These are phyloP conservation scores for Achaetomium macrosporum DNA, from an alignment of 2,329 filamentous ascomycete genomes.

Conservation along the genomic window DNA sequence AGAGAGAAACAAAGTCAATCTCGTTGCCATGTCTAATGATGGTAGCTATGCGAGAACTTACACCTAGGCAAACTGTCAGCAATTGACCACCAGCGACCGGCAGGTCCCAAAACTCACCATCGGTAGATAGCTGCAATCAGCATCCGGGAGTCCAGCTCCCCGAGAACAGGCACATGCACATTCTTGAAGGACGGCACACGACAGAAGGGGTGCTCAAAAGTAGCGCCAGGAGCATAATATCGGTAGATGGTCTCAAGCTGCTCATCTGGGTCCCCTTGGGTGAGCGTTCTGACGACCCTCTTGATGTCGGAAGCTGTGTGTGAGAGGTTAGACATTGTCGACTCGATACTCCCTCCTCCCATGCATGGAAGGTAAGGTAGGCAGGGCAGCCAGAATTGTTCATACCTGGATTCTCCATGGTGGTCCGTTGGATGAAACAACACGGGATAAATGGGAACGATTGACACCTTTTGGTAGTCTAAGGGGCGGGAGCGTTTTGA, in stretches of 20 bases:
- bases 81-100: no score
- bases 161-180: slow-evolving; percentile 36
- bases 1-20: not conserved
- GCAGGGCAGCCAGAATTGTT: not conserved
- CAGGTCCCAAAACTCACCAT: slow-evolving; percentile 39
- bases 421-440: not conserved
- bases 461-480: not conserved
- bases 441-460: not conserved
- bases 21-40: not conserved
- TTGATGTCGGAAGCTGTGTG: slow-evolving; percentile 52
- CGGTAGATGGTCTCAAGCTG: slow-evolving; percentile 60
- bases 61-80: slow-evolving; percentile 6
- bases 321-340: not conserved
- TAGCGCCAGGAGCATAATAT: slow-evolving; percentile 68
- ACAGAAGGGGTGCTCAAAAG: slow-evolving; percentile 75
- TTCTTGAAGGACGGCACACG: slow-evolving; percentile 53
- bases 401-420: slow-evolving; percentile 41
- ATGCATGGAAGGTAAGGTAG: not conserved
- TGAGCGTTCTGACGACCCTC: slow-evolving; percentile 61
- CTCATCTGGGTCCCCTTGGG: slow-evolving; percentile 58
- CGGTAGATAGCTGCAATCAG: slow-evolving; percentile 65
- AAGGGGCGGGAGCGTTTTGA: no score
- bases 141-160: slow-evolving; percentile 55
- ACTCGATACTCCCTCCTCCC: not conserved
- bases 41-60: not conserved